These are phyloP conservation scores for Lotmaria passim DNA, from an alignment of 208 protist genomes.

Conservation along the genomic window DNA sequence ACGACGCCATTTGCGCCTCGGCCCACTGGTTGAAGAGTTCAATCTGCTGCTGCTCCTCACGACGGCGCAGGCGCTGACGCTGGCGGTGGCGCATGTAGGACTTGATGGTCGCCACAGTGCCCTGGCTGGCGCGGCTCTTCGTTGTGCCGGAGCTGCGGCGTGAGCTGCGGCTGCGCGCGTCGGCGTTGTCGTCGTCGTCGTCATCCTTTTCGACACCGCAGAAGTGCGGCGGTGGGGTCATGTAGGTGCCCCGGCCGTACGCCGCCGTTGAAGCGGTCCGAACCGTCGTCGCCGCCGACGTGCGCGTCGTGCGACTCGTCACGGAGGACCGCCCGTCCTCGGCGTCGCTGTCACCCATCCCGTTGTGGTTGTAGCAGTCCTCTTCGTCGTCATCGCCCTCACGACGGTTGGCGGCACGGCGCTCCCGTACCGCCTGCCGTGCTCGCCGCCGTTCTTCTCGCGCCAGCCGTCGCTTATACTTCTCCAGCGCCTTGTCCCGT, in stretches of 20 bases:
- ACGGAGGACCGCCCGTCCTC: conserved; percentile 23
- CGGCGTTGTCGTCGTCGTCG: conserved; percentile 17
- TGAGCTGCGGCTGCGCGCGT: conserved; percentile 13
- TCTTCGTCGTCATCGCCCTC: conserved; percentile 11
- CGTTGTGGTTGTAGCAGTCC: neutral
- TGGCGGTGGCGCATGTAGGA: conserved; percentile 39
- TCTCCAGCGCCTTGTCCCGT: conserved; percentile 35
- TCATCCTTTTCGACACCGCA: conserved; percentile 14
- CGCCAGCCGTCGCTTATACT: conserved; percentile 35
- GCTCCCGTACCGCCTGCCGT: conserved; percentile 19
- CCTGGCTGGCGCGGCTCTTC: conserved; percentile 13
- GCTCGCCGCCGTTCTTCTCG: conserved; percentile 26
- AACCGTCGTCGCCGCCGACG: conserved; percentile 18
- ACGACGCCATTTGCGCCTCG: conserved; percentile 23
- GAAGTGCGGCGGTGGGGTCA: conserved; percentile 9
- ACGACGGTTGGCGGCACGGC: neutral
- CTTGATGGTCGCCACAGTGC: conserved; percentile 17
- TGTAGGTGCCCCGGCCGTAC: conserved; percentile 46
- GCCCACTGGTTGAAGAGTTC: conserved; percentile 43
- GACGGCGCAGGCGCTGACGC: conserved; percentile 31
- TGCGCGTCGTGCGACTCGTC: conserved; percentile 30
- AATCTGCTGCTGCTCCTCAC: conserved; percentile 26
- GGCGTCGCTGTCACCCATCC: neutral
- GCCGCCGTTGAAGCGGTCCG: conserved; percentile 30
- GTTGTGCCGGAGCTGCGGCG: conserved; percentile 13